Conservation (phyloP, 768 basidiomycete species). For the Melanogaster broomeanus region DNA sequence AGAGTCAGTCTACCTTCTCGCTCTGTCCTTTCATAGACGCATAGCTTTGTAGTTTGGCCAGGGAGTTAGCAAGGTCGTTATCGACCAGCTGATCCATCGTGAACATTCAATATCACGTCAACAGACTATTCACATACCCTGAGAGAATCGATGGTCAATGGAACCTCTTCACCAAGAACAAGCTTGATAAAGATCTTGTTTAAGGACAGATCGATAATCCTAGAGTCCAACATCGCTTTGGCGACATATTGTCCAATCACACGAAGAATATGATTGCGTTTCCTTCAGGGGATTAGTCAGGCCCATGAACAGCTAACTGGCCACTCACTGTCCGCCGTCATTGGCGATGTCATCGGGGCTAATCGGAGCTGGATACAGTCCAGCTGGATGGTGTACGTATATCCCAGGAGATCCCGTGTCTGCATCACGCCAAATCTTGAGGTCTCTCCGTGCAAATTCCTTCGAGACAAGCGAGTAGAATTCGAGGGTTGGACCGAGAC, state of each 20-base stretch:
- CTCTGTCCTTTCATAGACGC: constrained; percentile 46
- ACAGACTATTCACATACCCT: constrained; percentile 51
- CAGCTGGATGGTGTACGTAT: constrained; percentile 83
- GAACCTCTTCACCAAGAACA: constrained; percentile 84
- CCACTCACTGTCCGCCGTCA: constrained; percentile 73
- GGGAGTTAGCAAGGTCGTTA: constrained; percentile 78
- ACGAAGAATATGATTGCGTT: constrained; percentile 82
- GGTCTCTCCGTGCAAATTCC: constrained; percentile 86
- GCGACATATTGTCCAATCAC: constrained; percentile 96
- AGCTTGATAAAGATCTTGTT: constrained; percentile 95
- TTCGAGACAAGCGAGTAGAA: constrained; percentile 97
- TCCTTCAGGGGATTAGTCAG: constrained; percentile 45
- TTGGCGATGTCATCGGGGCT: constrained; percentile 65
- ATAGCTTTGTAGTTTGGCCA: constrained; percentile 76
- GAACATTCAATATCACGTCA: background rate
- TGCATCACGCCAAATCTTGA: constrained; percentile 91
- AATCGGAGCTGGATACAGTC: constrained; percentile 88
- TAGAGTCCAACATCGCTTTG: constrained; percentile 94
- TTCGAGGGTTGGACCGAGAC: constrained; percentile 94
- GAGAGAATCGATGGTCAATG: constrained; percentile 79
- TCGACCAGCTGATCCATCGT: constrained; percentile 69
- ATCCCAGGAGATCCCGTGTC: constrained; percentile 59
- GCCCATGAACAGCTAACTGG: background rate
- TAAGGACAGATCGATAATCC: constrained; percentile 94
- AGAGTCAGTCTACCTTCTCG: constrained; percentile 52